Evolutionary conservation across 2,329 filamentous ascomycete genomes (phyloP).

Genomic region (Nakataea oryzae): DNA sequence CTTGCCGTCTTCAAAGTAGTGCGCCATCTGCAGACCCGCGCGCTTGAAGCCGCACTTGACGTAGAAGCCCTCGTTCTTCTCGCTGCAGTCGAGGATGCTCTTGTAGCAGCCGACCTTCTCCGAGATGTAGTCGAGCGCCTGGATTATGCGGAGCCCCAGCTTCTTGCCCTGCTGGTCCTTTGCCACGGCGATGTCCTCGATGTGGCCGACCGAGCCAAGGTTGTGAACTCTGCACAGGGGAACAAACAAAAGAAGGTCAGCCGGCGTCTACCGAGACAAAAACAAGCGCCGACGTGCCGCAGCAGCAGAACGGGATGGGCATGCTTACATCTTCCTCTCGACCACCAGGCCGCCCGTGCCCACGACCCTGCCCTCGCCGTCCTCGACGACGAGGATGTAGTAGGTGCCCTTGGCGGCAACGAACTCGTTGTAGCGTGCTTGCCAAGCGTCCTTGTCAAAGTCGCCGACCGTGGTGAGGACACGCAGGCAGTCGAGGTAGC

Average conservation of each 20-base stretch:
- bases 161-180: slow-evolving; percentile 98
- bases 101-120: slow-evolving; percentile 91
- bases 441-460: slow-evolving; percentile 64
- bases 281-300: no score
- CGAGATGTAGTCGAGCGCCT: slow-evolving; percentile 83
- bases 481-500: slow-evolving; percentile 84
- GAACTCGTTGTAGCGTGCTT: slow-evolving; percentile 76
- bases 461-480: slow-evolving; percentile 92
- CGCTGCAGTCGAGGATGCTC: slow-evolving; percentile 92
- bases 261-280: slow-evolving; percentile 2
- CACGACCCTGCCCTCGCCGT: slow-evolving; percentile 61
- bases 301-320: no score
- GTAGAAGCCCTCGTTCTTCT: slow-evolving; percentile 95
- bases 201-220: slow-evolving; percentile 80
- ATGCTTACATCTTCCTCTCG: slow-evolving; percentile 78
- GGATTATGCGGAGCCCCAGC: slow-evolving; percentile 82
- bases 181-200: slow-evolving; percentile 93
- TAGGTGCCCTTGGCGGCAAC: slow-evolving; percentile 62
- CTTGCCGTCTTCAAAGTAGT: slow-evolving; percentile 66
- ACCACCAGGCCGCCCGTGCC: slow-evolving; percentile 84
- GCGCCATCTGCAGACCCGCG: slow-evolving; percentile 91
- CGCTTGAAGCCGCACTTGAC: slow-evolving; percentile 93
- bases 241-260: not conserved
- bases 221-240: slow-evolving; percentile 61
- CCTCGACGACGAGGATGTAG: slow-evolving; percentile 78